These are phyloP conservation scores for Fusarium humuli DNA, from an alignment of 2,329 filamentous ascomycete species.

Conservation along the genomic window DNA sequence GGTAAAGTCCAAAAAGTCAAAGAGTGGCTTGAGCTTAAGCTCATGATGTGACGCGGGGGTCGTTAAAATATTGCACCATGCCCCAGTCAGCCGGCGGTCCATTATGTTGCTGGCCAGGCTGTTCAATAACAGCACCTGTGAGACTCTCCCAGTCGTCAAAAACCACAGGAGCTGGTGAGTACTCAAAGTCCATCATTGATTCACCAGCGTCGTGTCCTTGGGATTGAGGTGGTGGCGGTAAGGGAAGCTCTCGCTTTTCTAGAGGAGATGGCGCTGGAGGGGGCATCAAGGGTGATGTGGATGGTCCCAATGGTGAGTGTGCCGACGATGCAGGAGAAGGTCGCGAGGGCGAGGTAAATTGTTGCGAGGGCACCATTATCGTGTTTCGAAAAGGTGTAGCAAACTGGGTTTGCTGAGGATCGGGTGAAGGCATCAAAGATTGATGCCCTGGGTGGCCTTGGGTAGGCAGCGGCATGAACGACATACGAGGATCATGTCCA, in stretches of 20 bases:
- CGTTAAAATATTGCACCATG: constrained; percentile 53
- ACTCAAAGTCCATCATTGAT: constrained; percentile 59
- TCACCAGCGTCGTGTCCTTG: constrained; percentile 44
- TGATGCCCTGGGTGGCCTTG: constrained; percentile 47
- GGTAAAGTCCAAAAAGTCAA: constrained; percentile 35
- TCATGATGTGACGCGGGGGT: constrained; percentile 50
- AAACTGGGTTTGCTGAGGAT: constrained; percentile 48
- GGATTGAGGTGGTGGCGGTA: constrained; percentile 46
- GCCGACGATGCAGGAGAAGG: constrained; percentile 51
- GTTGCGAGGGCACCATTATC: constrained; percentile 51
- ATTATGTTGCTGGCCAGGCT: constrained; percentile 44
- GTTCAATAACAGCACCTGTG: constrained; percentile 51
- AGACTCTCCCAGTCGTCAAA: constrained; percentile 59
- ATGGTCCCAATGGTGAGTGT: constrained; percentile 50
- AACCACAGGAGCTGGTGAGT: constrained; percentile 53
- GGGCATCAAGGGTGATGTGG: constrained; percentile 50
- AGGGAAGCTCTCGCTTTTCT: constrained; percentile 54
- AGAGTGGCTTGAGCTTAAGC: constrained; percentile 27
- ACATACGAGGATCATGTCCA: constrained; percentile 48
- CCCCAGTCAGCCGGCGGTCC: constrained; percentile 46
- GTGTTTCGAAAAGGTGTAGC: constrained; percentile 48
- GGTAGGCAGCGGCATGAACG: constrained; percentile 50
- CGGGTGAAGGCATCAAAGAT: constrained; percentile 47
- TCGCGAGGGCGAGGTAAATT: constrained; percentile 44
- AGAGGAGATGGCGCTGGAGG: constrained; percentile 47